phyloP scores from a whole-genome alignment of 1,284 basidiomycete genomes.

The Boletus austroedulis region DNA sequence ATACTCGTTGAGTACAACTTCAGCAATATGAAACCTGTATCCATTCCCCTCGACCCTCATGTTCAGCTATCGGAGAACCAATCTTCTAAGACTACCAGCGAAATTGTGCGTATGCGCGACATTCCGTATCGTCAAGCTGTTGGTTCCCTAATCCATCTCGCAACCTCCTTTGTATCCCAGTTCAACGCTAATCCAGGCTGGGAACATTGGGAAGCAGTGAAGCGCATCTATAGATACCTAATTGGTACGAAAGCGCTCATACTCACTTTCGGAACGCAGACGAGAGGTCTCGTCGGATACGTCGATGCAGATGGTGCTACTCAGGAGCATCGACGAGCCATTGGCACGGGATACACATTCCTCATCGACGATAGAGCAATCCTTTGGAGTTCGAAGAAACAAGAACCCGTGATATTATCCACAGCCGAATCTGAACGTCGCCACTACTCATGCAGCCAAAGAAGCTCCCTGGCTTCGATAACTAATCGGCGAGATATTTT shows the following conservation, averaged over 20 bases:
- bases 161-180: background rate
- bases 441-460: background rate
- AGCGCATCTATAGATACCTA: background rate
- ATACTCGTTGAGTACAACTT: background rate
- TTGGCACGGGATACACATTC: no score
- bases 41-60: background rate
- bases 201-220: background rate
- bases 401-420: no score
- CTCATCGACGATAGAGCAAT: no score
- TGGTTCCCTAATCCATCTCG: background rate
- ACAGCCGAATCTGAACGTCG: background rate
- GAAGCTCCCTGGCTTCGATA: background rate
- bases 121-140: background rate
- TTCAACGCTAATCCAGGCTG: background rate
- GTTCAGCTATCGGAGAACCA: background rate
- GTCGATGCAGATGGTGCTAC: no score
- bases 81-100: background rate
- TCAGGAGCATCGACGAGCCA: no score
- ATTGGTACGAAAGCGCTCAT: no score
- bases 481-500: background rate
- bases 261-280: no score
- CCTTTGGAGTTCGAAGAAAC: no score
- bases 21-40: background rate
- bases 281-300: no score
- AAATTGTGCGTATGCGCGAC: background rate